A percentile compares a stretch with the other conserved stretches of the same genome.
These are phyloP conservation scores for Crepidotus variabilis DNA, from an alignment of 768 basidiomycete species.

Conservation along the genomic window DNA sequence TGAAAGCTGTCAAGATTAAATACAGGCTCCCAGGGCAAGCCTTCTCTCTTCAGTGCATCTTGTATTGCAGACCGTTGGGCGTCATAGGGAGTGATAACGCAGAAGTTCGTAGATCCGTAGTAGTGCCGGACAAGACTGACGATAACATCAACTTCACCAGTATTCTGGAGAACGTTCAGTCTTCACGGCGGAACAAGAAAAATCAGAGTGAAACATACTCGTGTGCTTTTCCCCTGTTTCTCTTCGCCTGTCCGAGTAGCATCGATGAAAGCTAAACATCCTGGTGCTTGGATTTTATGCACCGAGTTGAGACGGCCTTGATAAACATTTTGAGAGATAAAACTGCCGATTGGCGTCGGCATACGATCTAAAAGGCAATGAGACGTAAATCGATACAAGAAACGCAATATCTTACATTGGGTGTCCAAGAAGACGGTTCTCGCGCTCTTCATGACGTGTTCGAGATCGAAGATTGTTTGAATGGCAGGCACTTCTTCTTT, in stretches of 20 bases:
- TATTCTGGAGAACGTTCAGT: slow-evolving; percentile 29
- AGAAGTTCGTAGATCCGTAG: slow-evolving; percentile 32
- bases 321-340: slow-evolving; percentile 48
- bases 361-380: slow-evolving; percentile 39
- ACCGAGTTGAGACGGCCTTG: slow-evolving; percentile 30
- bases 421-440: slow-evolving; percentile 37
- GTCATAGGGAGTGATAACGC: slow-evolving; percentile 52
- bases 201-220: slow-evolving; percentile 22
- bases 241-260: slow-evolving; percentile 32
- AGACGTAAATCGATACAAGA: not conserved
- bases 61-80: slow-evolving; percentile 43
- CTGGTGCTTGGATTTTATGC: slow-evolving; percentile 26
- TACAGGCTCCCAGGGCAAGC: slow-evolving; percentile 36
- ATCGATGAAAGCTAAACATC: slow-evolving; percentile 43
- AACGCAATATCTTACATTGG: slow-evolving; percentile 33
- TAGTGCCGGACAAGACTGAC: slow-evolving; percentile 38
- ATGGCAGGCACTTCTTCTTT: slow-evolving; percentile 33
- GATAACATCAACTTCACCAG: slow-evolving; percentile 33
- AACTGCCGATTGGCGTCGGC: slow-evolving; percentile 41
- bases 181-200: not conserved
- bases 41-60: slow-evolving; percentile 24
- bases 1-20: slow-evolving; percentile 57
- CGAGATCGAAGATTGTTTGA: slow-evolving; percentile 43
- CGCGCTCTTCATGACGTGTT: slow-evolving; percentile 7
- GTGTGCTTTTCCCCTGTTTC: slow-evolving; percentile 38